Evolutionary conservation across 1,284 basidiomycete species (phyloP), one percentile per base, ranked within the genome.

Genomic region (Melampsora larici-populina): DNA sequence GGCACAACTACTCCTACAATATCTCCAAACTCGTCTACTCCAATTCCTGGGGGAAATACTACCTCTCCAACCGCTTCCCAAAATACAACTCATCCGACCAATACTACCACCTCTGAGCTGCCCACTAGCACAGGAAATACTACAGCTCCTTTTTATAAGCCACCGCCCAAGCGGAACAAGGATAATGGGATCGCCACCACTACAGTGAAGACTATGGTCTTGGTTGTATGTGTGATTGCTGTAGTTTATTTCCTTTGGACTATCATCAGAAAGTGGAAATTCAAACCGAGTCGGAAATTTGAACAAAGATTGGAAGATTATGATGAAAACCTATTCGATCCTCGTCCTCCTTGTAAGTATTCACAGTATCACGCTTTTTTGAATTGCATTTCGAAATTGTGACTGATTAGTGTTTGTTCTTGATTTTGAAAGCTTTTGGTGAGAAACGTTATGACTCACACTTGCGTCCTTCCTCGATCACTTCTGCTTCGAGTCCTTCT

Each of bases 261-360:
- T 13, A 58, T 75, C 9, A 67, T 75, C 65, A 75, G 73, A 36
- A 75, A 75, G 51, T 75, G 63, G 73, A 67, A 75, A 31, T 75
- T 75, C 40, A n/a, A 63, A 1, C 73, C 73, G 17, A 58, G 48
- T 64, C 49, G 66, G 46, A 46, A 64, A 17, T 75, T 75, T 62
- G 64, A 63, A 21, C 64, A 75, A 33, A 75, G 66, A 51, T 55
- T 75, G 65, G 65, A 67, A 40, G 71, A 73, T 15, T 73, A 66
- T 33, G 63, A 58, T 26, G 73, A 75, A 24, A 63, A 75, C 51
- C 62, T 75, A 43, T 75, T 75, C 58, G 55, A 63, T 33, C 73
- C 73, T 55, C 73, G 73, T 65, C 73, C 73, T 65, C 73, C 73
- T 55, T 75, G 73, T 75, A 26, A 24, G 51, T 55, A 18, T 21